Percentiles rank a stretch among this genome's conserved stretches.
Conservation (phyloP, 1,284 basidiomycete species). For the Pholiota adiposa region DNA sequence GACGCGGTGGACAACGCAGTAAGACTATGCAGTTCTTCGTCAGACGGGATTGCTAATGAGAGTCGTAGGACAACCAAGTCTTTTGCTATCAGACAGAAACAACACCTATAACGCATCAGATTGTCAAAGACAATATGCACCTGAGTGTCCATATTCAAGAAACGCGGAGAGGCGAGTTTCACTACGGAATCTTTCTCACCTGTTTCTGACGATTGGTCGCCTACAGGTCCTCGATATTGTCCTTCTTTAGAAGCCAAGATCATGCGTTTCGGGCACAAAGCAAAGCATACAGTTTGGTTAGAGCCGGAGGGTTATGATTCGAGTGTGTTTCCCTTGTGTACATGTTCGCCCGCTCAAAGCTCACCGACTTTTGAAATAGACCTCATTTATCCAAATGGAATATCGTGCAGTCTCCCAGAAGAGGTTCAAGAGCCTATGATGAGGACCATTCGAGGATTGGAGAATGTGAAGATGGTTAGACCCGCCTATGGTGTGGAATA, state of each 20-base stretch:
- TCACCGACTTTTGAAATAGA: constrained; percentile 41
- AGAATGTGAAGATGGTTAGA: constrained; percentile 79
- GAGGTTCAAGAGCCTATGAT: constrained; percentile 83
- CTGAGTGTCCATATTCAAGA: constrained; percentile 85
- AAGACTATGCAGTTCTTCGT: constrained; percentile 12
- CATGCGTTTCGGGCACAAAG: constrained; percentile 75
- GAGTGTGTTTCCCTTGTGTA: constrained; percentile 41
- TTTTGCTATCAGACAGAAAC: constrained; percentile 78
- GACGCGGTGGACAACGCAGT: constrained; percentile 56
- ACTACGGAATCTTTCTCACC: not conserved
- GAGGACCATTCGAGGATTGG: constrained; percentile 82
- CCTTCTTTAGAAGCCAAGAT: constrained; percentile 91
- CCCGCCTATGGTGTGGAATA: constrained; percentile 95
- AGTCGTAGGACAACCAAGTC: constrained; percentile 67
- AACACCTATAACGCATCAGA: constrained; percentile 70
- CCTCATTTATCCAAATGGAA: constrained; percentile 87
- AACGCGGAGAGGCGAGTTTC: constrained; percentile 70
- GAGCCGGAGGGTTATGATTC: constrained; percentile 92
- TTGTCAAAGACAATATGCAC: constrained; percentile 77
- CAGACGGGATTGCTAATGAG: not conserved
- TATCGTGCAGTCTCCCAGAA: constrained; percentile 86
- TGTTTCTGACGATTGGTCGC: not conserved
- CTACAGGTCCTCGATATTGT: constrained; percentile 84
- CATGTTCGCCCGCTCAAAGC: not conserved
- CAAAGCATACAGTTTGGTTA: constrained; percentile 81